Conservation (phyloP, 2,329 filamentous ascomycete species). For the Cladosporium sp. region DNA sequence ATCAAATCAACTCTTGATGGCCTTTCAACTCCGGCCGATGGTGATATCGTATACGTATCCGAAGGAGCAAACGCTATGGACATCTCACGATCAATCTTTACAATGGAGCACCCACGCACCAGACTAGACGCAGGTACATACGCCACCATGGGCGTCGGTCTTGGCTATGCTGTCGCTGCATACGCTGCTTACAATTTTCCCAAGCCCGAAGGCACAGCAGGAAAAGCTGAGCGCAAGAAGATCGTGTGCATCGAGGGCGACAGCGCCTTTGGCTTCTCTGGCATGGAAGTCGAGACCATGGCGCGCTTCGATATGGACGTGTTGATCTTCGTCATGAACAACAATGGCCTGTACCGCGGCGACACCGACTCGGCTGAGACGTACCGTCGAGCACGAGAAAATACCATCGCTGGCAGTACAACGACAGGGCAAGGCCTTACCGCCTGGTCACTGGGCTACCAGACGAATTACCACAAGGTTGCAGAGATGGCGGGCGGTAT, state of each 20-base stretch:
- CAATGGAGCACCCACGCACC: conserved; percentile 51
- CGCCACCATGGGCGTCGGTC: conserved; percentile 57
- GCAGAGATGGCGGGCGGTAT: conserved; percentile 53
- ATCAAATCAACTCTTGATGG: conserved; percentile 49
- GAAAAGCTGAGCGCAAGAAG: conserved; percentile 41
- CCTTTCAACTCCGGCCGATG: conserved; percentile 42
- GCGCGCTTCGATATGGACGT: conserved; percentile 52
- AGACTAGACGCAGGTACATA: conserved; percentile 56
- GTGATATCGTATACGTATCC: conserved; percentile 52
- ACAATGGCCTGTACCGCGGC: conserved; percentile 34
- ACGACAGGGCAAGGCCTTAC: conserved; percentile 41
- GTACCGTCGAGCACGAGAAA: conserved; percentile 43
- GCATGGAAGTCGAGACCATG: conserved; percentile 55
- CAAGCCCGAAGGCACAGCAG: conserved; percentile 31
- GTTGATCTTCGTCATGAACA: conserved; percentile 45
- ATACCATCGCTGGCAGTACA: conserved; percentile 33
- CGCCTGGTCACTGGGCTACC: conserved; percentile 46
- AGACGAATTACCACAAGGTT: conserved; percentile 53
- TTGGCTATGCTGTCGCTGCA: conserved; percentile 55
- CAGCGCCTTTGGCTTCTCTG: conserved; percentile 53
- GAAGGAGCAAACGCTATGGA: conserved; percentile 61
- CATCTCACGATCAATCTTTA: conserved; percentile 53
- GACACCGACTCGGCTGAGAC: conserved; percentile 35
- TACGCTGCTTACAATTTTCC: conserved; percentile 52
- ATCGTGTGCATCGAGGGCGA: conserved; percentile 55